phyloP scores from a whole-genome alignment of 352 stramenopile genomes.

The Pythium rishiriense region DNA sequence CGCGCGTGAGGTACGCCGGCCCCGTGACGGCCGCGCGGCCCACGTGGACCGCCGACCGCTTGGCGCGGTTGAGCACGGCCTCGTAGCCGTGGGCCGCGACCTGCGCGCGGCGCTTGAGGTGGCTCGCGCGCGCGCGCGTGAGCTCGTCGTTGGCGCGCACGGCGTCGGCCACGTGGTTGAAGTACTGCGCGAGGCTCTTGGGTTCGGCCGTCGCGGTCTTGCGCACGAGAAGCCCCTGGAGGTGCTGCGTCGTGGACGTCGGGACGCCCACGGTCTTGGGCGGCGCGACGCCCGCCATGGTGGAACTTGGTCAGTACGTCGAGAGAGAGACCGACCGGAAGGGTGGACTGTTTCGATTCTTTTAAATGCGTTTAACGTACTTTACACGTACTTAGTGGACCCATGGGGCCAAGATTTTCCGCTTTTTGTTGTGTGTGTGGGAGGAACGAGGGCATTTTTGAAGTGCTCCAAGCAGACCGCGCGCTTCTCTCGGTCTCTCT shows the following conservation, averaged over 20 bases:
- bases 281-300: conserved; percentile 21
- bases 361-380: conserved; percentile 16
- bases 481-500: neutral
- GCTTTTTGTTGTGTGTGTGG: neutral
- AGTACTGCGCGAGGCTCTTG: conserved; percentile 67
- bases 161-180: conserved; percentile 63
- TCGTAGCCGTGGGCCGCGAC: conserved; percentile 71
- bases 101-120: conserved; percentile 65
- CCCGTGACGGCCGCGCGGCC: conserved; percentile 22
- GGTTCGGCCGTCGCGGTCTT: conserved; percentile 52
- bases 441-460: conserved; percentile 4
- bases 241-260: conserved; percentile 44
- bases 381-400: neutral
- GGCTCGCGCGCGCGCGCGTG: conserved; percentile 52
- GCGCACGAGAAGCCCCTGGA: conserved; percentile 66
- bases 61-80: conserved; percentile 72
- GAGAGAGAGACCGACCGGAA: neutral
- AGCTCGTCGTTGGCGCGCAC: conserved; percentile 57
- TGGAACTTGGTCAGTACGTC: neutral
- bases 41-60: conserved; percentile 38
- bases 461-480: neutral
- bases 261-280: conserved; percentile 28
- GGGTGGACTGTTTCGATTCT: neutral
- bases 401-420: neutral
- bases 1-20: conserved; percentile 23